A percentile compares a stretch with the other conserved stretches of the same genome.
Evolutionary conservation across 805 yeast species (phyloP).

Genomic region (Tetrapisispora nanseiensis): DNA sequence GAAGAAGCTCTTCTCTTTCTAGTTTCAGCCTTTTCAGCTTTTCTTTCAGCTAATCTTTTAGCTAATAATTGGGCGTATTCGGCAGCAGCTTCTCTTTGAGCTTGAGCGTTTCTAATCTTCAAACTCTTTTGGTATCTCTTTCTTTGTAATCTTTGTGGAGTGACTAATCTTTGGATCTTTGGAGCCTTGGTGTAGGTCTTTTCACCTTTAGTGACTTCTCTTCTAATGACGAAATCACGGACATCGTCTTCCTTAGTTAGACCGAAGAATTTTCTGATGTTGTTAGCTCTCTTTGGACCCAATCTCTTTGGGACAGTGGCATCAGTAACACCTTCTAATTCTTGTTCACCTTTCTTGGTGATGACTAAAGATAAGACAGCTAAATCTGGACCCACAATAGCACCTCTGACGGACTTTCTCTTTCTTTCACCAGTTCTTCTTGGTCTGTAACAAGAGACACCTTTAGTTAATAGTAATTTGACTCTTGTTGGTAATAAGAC

Average conservation of each 20-base stretch:
- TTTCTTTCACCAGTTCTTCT: constrained; percentile 99
- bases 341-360: constrained; percentile 95
- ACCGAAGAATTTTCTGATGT: constrained; percentile 99
- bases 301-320: constrained; percentile 94
- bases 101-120: constrained; percentile 95
- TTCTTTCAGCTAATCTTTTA: constrained; percentile 94
- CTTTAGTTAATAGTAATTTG: constrained; percentile 85
- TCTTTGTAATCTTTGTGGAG: constrained; percentile 98
- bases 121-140: constrained; percentile 92
- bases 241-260: constrained; percentile 41
- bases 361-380: constrained; percentile 89
- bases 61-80: constrained; percentile 99
- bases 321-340: constrained; percentile 94
- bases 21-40: constrained; percentile 96
- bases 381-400: constrained; percentile 94
- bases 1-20: constrained; percentile 99
- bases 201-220: constrained; percentile 97
- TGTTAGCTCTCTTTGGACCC: constrained; percentile 99
- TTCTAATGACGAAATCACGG: constrained; percentile 85
- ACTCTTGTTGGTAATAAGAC: constrained; percentile 99
- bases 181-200: constrained; percentile 99
- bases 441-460: constrained; percentile 98
- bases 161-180: constrained; percentile 98
- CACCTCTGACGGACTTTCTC: constrained; percentile 99
- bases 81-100: constrained; percentile 99